Conservation (phyloP, 1,284 basidiomycete species). For the Malassezia vespertilionis region DNA sequence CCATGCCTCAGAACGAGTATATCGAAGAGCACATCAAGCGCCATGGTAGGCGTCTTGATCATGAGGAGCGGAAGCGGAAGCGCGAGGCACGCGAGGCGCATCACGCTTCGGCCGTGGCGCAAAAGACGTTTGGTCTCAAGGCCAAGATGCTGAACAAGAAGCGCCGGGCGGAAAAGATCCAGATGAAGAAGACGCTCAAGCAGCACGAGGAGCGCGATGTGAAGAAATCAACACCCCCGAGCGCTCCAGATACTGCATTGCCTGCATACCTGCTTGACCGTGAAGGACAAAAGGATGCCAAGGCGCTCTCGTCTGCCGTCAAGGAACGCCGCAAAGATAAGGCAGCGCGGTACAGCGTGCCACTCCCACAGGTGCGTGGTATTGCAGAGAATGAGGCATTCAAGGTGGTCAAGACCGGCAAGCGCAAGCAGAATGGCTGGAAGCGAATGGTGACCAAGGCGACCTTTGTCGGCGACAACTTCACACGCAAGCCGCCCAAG, state of each 20-base stretch:
- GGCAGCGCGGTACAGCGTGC: conserved; percentile 94
- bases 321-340: conserved; percentile 99
- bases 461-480: conserved; percentile 94
- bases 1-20: conserved; percentile 48
- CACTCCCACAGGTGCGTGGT: conserved; percentile 87
- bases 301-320: conserved; percentile 90
- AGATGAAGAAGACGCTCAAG: conserved; percentile 97
- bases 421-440: conserved; percentile 93
- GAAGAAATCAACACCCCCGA: conserved; percentile 51
- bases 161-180: conserved; percentile 91
- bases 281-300: conserved; percentile 92
- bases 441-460: conserved; percentile 99
- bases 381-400: conserved; percentile 99
- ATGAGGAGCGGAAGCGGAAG: conserved; percentile 58
- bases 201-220: conserved; percentile 97
- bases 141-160: conserved; percentile 94
- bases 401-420: conserved; percentile 97
- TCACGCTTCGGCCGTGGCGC: conserved; percentile 71
- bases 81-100: conserved; percentile 82
- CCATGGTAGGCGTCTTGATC: conserved; percentile 44
- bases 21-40: conserved; percentile 50
- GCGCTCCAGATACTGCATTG: conserved; percentile 38
- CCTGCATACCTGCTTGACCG: conserved; percentile 84
- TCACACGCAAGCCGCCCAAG: conserved; percentile 97
- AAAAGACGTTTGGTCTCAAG: conserved; percentile 91